A percentile compares a stretch with the other conserved stretches of the same genome.
phyloP scores from a whole-genome alignment of 2,329 filamentous ascomycete genomes.

The Trichothecium roseum region DNA sequence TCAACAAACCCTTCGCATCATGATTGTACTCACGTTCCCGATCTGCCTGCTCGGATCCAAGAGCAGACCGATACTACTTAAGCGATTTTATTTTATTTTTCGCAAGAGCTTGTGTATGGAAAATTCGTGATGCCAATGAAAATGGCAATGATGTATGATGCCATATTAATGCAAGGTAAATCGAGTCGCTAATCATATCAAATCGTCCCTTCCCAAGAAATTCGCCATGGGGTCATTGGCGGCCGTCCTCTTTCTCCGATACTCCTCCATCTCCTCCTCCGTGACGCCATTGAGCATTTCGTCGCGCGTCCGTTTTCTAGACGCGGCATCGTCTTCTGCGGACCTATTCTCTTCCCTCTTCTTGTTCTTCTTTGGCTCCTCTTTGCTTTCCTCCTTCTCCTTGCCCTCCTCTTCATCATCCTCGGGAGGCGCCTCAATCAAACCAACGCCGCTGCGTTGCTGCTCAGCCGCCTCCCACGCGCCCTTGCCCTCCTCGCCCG shows the following conservation, averaged over 20 bases:
- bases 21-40: too few species aligned
- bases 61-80: too few species aligned
- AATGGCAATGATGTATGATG: not conserved
- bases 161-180: not conserved
- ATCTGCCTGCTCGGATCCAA: too few species aligned
- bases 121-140: not conserved
- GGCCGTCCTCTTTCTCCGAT: conserved; percentile 62
- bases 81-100: not conserved
- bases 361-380: conserved; percentile 13
- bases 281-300: conserved; percentile 71
- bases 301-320: conserved; percentile 64
- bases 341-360: conserved; percentile 19
- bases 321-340: conserved; percentile 6
- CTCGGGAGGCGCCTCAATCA: conserved; percentile 19
- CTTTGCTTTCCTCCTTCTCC: conserved; percentile 11
- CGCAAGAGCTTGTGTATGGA: not conserved
- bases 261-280: conserved; percentile 79
- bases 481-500: conserved; percentile 74
- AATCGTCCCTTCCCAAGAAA: conserved; percentile 63
- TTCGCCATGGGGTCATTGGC: conserved; percentile 82
- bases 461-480: conserved; percentile 70
- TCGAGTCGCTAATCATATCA: conserved; percentile 25
- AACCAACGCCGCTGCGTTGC: conserved; percentile 37
- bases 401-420: conserved; percentile 19
- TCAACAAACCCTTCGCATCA: too few species aligned